phyloP scores from a whole-genome alignment of 371 early-diverging fungal species.

The Syncephalastrum monosporum region DNA sequence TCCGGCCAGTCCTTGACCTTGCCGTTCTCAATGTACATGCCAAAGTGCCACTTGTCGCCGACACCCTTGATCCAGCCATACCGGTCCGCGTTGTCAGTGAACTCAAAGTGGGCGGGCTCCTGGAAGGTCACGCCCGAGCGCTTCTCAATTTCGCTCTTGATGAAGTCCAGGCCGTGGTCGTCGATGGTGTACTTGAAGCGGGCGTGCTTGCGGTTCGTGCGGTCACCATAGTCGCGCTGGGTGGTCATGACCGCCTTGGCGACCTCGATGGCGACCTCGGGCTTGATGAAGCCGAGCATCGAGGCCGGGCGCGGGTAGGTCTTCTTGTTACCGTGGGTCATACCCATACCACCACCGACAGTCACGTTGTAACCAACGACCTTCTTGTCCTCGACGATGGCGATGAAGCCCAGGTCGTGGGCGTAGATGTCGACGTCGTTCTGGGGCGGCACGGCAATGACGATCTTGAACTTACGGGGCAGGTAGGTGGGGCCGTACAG shows the following conservation, averaged over 20 bases:
- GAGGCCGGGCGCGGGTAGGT: constrained; percentile 89
- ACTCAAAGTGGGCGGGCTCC: constrained; percentile 65
- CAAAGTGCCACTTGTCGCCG: constrained; percentile 79
- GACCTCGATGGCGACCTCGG: constrained; percentile 75
- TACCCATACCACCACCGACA: constrained; percentile 97
- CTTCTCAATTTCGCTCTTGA: constrained; percentile 80
- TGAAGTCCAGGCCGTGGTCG: constrained; percentile 88
- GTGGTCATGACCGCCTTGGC: constrained; percentile 88
- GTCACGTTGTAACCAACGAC: constrained; percentile 90
- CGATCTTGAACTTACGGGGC: constrained; percentile 95
- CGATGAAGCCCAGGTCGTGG: constrained; percentile 91
- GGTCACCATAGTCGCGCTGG: constrained; percentile 93
- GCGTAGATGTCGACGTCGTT: constrained; percentile 96
- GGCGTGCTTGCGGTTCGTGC: constrained; percentile 96
- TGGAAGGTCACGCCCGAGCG: constrained; percentile 74
- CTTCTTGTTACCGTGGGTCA: constrained; percentile 95
- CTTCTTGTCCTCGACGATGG: constrained; percentile 73
- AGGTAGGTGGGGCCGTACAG: constrained; percentile 89
- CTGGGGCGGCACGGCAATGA: constrained; percentile 91
- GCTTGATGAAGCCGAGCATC: constrained; percentile 75
- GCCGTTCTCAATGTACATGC: constrained; percentile 90
- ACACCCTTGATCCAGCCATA: constrained; percentile 86
- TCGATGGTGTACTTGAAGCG: constrained; percentile 96
- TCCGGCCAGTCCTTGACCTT: constrained; percentile 86
- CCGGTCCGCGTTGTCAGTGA: constrained; percentile 86